phyloP scores from a whole-genome alignment of 805 yeast species.

The Ogataea methanolica region DNA sequence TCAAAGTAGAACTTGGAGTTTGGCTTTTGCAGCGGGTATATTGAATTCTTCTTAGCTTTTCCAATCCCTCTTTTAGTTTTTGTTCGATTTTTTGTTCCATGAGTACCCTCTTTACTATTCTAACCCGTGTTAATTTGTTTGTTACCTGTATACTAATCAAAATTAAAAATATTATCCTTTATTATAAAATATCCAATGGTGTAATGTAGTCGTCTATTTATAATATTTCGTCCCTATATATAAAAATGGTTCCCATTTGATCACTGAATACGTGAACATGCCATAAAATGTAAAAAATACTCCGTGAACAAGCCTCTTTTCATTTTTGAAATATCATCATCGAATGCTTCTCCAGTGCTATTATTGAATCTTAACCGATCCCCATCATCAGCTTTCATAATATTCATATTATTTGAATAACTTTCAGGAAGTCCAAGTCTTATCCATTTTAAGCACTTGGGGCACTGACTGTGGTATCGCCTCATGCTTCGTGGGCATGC shows the following conservation, averaged over 20 bases:
- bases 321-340: not conserved
- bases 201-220: too few species aligned
- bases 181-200: too few species aligned
- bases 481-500: conserved; percentile 12
- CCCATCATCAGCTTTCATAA: too few species aligned
- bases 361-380: too few species aligned
- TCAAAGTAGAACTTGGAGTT: conserved; percentile 82
- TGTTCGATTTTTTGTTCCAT: not conserved
- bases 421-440: conserved; percentile 15
- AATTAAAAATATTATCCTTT: too few species aligned
- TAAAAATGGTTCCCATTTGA: too few species aligned
- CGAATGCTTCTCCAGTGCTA: not conserved
- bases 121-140: not conserved
- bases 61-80: not conserved
- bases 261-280: conserved; percentile 6
- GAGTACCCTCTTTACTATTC: not conserved
- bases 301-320: conserved; percentile 19
- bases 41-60: conserved; percentile 27
- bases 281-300: conserved; percentile 20
- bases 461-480: conserved; percentile 20
- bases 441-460: conserved; percentile 20
- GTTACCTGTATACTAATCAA: too few species aligned
- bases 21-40: conserved; percentile 62
- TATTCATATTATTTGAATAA: not conserved
- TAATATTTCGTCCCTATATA: too few species aligned